Base-by-base conservation (phyloP, 768 basidiomycete genomes). In the Phylloporus sp. region DNA sequence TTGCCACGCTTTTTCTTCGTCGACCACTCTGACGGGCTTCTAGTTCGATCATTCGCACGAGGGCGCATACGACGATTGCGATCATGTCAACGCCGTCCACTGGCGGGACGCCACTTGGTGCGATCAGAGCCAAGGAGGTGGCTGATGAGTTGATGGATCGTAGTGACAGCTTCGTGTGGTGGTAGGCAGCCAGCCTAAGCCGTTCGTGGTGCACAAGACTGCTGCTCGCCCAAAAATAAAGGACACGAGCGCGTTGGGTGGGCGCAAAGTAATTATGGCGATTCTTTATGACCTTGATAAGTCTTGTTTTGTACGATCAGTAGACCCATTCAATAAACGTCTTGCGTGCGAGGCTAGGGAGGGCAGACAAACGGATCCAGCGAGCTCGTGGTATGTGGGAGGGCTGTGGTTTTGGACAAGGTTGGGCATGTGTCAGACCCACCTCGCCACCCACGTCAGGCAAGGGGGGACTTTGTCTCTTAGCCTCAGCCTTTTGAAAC, bases 81-180 rank as follows among this genome's bases (percentile, higher is more conserved):
- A 52, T 46, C 11, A 18, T 54, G 21, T 48, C 62, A 14, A 48
- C 52, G 21, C 40, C 45, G 9, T 42, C 58, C 31, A 10, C 41
- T 1, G 41, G 60, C 11, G 46, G 60, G 9, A 56, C 58, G 37
- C 60, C 55, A 15, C 48, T 85, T 74, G 73, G 70, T 24, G 60
- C 82, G 49, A 87, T 81, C 54, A 85, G 87, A 20, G 78, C 77
- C 46, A 77, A 81, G 54, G 88, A 93, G 78, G 86, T 91, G 51
- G 57, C 83, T 63, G 22, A 28, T 2, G 48, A 52, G 35, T 50
- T 55, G 36, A 40, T 53, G 44, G 40, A 17, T 9, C 22, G 42
- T 48, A 38, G 34, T 3, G 49, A 57, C 9, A 41, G 9, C 14
- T 22, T 39, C 1, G 44, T 9, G 14, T 23, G 18, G 22, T 27